These are phyloP conservation scores for Lonicera japonica DNA, from an alignment of 129 eudicot genomes.

Conservation along the genomic window DNA sequence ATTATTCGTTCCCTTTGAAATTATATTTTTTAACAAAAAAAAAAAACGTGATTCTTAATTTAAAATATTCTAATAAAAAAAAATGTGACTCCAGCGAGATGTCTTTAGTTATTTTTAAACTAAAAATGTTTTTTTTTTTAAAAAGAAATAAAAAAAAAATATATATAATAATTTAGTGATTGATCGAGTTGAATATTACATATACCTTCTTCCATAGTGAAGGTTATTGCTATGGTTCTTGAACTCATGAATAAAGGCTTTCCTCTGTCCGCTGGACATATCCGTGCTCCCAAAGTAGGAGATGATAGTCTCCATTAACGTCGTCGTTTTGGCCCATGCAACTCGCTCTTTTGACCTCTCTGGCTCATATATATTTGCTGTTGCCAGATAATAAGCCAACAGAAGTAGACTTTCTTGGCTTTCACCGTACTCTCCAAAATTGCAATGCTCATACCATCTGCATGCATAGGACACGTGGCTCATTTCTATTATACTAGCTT, in stretches of 20 bases:
- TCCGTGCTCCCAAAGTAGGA: slow-evolving; percentile 21
- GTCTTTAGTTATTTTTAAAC: too few relatives aligned
- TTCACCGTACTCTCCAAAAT: slow-evolving; percentile 32
- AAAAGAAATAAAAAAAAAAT: too few relatives aligned
- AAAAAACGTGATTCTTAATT: too few relatives aligned
- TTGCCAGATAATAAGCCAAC: slow-evolving; percentile 47
- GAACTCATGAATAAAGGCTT: slow-evolving; percentile 40
- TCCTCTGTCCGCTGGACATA: slow-evolving; percentile 26
- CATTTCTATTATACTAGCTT: too few relatives aligned
- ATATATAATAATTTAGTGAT: too few relatives aligned
- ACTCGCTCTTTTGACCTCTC: slow-evolving; percentile 47
- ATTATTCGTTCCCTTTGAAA: too few relatives aligned
- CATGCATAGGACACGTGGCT: neutral
- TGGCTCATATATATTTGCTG: slow-evolving; percentile 60
- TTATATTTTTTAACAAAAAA: too few relatives aligned
- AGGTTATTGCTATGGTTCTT: slow-evolving; percentile 12
- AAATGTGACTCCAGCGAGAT: too few relatives aligned
- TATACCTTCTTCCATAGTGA: slow-evolving; percentile 21
- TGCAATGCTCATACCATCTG: slow-evolving; percentile 56
- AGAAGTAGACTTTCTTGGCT: slow-evolving; percentile 29
- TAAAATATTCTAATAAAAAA: too few relatives aligned
- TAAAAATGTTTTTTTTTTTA: too few relatives aligned
- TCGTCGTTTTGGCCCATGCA: slow-evolving; percentile 73
- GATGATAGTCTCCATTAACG: slow-evolving; percentile 36
- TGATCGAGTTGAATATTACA: neutral